phyloP scores from a whole-genome alignment of 2,329 filamentous ascomycete species.

The Hymenoscyphus fraxineus region DNA sequence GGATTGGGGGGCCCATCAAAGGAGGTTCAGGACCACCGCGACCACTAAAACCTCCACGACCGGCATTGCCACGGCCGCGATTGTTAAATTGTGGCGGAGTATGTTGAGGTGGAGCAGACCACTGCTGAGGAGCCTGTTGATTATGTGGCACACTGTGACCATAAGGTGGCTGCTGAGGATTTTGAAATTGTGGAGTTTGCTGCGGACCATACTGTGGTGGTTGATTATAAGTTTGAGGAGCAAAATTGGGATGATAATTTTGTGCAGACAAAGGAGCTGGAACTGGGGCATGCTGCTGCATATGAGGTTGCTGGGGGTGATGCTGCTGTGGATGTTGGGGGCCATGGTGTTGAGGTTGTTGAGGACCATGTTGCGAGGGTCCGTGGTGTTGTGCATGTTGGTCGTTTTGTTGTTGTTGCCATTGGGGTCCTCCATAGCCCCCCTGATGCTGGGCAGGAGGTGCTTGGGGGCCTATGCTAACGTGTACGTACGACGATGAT shows the following conservation, averaged over 20 bases:
- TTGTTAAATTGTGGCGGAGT: conserved; percentile 38
- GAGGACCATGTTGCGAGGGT: conserved; percentile 22
- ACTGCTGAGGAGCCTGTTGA: conserved; percentile 33
- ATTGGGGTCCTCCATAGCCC: conserved; percentile 29
- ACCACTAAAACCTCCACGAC: conserved; percentile 37
- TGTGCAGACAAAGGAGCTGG: conserved; percentile 46
- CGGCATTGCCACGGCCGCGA: conserved; percentile 26
- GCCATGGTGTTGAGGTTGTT: conserved; percentile 25
- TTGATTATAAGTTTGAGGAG: conserved; percentile 50
- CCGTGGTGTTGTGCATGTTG: conserved; percentile 13
- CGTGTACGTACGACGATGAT: conserved; percentile 25
- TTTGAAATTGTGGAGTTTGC: conserved; percentile 31
- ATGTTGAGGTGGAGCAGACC: conserved; percentile 27
- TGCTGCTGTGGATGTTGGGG: conserved; percentile 12
- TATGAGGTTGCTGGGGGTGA: conserved; percentile 33
- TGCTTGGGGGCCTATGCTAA: conserved; percentile 33
- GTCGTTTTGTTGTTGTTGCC: conserved; percentile 27
- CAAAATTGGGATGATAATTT: conserved; percentile 58
- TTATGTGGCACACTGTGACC: conserved; percentile 34
- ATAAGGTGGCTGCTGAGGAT: conserved; percentile 34
- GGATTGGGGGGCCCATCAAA: conserved; percentile 53
- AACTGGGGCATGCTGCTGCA: conserved; percentile 32
- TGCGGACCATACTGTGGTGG: conserved; percentile 39
- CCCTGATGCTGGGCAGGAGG: conserved; percentile 14
- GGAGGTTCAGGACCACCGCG: conserved; percentile 42